These are phyloP conservation scores for Inga laurina DNA, from an alignment of 306 rosid genomes.

Conservation along the genomic window DNA sequence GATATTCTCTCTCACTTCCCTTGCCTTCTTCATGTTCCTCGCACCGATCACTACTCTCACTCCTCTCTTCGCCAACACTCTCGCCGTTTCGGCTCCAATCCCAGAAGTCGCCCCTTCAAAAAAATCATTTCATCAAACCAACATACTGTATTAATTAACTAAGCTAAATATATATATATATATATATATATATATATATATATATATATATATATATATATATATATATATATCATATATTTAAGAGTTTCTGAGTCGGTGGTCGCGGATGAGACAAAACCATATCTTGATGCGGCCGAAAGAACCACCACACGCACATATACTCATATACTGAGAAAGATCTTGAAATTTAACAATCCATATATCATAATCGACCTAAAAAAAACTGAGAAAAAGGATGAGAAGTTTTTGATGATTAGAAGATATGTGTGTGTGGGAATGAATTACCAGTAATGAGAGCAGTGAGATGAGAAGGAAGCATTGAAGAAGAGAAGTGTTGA, in stretches of 20 bases:
- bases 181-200: no score
- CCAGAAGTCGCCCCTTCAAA: slow-evolving; percentile 81
- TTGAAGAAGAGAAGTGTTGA: slow-evolving; percentile 41
- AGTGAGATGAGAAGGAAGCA: slow-evolving; percentile 53
- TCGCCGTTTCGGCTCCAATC: slow-evolving; percentile 94
- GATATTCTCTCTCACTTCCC: slow-evolving; percentile 61
- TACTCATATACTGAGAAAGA: background rate
- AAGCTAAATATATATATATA: background rate
- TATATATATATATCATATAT: no score
- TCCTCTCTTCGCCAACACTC: slow-evolving; percentile 91
- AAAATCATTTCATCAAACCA: slow-evolving; percentile 21
- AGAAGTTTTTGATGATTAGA: background rate
- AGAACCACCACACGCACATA: slow-evolving; percentile 18
- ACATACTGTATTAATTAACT: background rate
- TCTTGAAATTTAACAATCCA: background rate
- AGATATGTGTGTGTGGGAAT: background rate
- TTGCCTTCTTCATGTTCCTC: slow-evolving; percentile 72
- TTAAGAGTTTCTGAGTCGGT: background rate
- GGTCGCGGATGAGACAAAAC: slow-evolving; percentile 39
- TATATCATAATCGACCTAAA: no score
- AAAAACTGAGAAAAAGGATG: background rate
- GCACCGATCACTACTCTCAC: slow-evolving; percentile 85
- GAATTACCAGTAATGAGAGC: slow-evolving; percentile 84
- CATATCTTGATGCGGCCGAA: slow-evolving; percentile 41
- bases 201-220: no score